Percentiles rank a stretch among this genome's conserved stretches.
Conservation (phyloP, 805 yeast species). For the Candida railenensis region DNA sequence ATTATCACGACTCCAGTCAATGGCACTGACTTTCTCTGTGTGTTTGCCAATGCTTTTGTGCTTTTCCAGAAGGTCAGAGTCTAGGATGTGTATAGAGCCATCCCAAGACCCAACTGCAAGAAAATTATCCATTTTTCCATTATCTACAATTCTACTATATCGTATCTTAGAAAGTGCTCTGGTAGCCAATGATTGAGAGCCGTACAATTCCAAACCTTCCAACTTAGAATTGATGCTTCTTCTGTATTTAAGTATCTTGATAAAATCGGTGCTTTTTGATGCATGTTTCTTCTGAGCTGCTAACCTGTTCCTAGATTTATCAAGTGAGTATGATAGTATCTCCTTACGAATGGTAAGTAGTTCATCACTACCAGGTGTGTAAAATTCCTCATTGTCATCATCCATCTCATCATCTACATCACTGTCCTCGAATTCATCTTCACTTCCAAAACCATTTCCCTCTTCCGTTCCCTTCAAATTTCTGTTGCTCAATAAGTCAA, state of each 20-base stretch:
- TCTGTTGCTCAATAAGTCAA: slow-evolving; percentile 39
- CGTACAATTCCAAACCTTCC: slow-evolving; percentile 44
- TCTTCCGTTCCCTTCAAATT: slow-evolving; percentile 11
- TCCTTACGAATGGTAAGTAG: slow-evolving; percentile 50
- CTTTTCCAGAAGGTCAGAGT: slow-evolving; percentile 33
- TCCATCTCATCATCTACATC: slow-evolving; percentile 37
- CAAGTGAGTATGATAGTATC: slow-evolving; percentile 54
- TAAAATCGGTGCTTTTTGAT: slow-evolving; percentile 32
- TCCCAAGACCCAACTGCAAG: slow-evolving; percentile 83
- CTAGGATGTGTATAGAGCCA: slow-evolving; percentile 61
- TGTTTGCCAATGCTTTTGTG: slow-evolving; percentile 38
- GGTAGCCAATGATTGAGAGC: slow-evolving; percentile 68
- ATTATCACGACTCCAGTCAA: slow-evolving; percentile 58
- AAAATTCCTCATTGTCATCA: slow-evolving; percentile 75
- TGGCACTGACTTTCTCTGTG: slow-evolving; percentile 65
- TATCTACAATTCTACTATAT: slow-evolving; percentile 34
- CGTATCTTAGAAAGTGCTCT: slow-evolving; percentile 67
- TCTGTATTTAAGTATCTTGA: slow-evolving; percentile 45
- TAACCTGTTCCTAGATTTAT: slow-evolving; percentile 43
- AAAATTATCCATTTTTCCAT: neutral
- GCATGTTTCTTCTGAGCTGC: slow-evolving; percentile 22
- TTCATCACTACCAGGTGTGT: slow-evolving; percentile 69
- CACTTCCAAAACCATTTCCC: slow-evolving; percentile 11
- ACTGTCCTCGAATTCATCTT: slow-evolving; percentile 15
- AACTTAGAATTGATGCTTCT: slow-evolving; percentile 38